phyloP scores from a whole-genome alignment of 129 eudicot genomes.

The Glebionis coronaria region DNA sequence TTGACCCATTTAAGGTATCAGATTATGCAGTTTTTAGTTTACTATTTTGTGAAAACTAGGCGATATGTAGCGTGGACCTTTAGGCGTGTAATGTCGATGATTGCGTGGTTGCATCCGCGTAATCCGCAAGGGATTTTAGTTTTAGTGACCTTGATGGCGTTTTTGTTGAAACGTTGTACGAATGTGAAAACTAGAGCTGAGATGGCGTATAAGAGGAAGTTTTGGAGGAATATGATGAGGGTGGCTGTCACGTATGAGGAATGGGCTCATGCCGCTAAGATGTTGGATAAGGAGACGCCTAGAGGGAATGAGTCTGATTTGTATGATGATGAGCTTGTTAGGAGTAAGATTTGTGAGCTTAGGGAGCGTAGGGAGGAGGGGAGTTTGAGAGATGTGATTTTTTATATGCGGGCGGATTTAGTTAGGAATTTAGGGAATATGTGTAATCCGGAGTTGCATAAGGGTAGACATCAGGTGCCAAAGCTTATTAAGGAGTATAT shows the following conservation, averaged over 20 bases:
- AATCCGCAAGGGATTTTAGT: constrained; percentile 87
- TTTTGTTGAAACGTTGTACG: constrained; percentile 65
- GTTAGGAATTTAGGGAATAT: constrained; percentile 90
- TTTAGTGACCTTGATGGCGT: constrained; percentile 62
- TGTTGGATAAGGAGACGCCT: constrained; percentile 74
- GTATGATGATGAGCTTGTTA: constrained; percentile 80
- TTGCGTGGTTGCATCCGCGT: constrained; percentile 85
- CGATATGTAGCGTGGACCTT: constrained; percentile 9
- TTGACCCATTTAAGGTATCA: constrained; percentile 57
- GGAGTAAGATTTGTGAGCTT: constrained; percentile 82
- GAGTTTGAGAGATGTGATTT: constrained; percentile 70
- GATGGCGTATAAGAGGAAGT: constrained; percentile 75
- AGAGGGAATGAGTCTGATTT: constrained; percentile 59
- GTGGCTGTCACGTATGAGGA: constrained; percentile 82
- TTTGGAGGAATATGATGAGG: constrained; percentile 94
- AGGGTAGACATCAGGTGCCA: constrained; percentile 85
- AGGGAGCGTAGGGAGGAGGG: constrained; percentile 80
- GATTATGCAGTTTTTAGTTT: constrained; percentile 24
- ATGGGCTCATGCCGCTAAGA: constrained; percentile 94
- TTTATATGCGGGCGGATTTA: constrained; percentile 85
- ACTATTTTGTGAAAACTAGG: constrained; percentile 35
- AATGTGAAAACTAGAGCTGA: constrained; percentile 71
- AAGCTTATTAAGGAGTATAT: constrained; percentile 81
- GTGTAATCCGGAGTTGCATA: constrained; percentile 96
- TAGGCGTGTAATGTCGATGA: constrained; percentile 38